Base-by-base conservation (phyloP, 1,139 yeast species). In the Debaryomycetaceae sp. region DNA sequence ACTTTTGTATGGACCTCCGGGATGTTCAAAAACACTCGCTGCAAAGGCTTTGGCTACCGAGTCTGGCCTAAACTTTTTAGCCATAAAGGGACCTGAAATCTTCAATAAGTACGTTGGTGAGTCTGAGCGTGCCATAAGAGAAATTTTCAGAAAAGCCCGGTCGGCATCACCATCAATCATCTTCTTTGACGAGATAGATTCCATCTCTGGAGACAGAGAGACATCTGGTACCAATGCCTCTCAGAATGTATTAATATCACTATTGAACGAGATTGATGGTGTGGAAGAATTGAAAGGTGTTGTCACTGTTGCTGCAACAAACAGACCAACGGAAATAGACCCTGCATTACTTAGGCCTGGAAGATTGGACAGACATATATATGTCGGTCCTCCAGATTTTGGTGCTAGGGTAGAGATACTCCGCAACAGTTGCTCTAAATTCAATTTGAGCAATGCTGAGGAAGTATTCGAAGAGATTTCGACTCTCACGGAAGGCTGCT, bases 31-130 rank as follows among this genome's bases (percentile, higher is more conserved):
- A 58, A 91, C 98, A 0, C 68, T 91, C 48, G 88, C 96, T 0
- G 97, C 97, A 1, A 91, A 91, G 60, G 98, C 98, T 0, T 68
- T 91, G 34, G 98, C 98, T 0, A 87, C 97, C 0, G 98, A 91
- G 65, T 87, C 97, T 1, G 97, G 97, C 0, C 76, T 91, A 44
- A 91, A 91, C 57, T 91, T 91, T 60, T 65, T 91, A 48, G 97
- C 97, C 0, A 96, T 91, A 8, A 91, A 91, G 63, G 98, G 98
- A 0, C 98, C 98, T 0, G 98, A 91, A 60, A 81, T 91, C 17
- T 88, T 91, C 63, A 90, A 89, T 67, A 91, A 91, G 62, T 91
- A 87, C 55, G 98, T 91, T 31, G 98, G 98, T 47, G 98, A 91
- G 62, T 83, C 95, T 8, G 98, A 91, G 66, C 76, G 88, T 41